Conservation (phyloP, 2,329 filamentous ascomycete genomes). For the Gyromitra esculenta region DNA sequence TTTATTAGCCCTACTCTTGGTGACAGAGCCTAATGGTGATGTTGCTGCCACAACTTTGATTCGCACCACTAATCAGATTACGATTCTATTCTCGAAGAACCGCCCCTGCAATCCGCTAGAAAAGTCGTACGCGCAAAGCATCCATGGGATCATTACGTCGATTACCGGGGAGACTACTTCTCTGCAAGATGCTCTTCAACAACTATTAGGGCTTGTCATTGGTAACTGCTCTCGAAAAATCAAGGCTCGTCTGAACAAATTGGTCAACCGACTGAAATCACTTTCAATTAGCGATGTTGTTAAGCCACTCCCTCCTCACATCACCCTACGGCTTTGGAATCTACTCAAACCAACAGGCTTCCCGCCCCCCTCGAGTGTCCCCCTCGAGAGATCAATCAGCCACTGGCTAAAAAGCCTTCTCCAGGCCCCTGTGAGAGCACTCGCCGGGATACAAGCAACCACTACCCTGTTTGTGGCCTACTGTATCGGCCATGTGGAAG, state of each 20-base stretch:
- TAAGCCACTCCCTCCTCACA: slow-evolving; percentile 12
- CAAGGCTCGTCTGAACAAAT: slow-evolving; percentile 16
- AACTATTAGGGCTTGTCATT: not conserved
- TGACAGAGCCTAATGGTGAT: slow-evolving; percentile 13
- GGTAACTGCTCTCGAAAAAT: slow-evolving; percentile 22
- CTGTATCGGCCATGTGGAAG: not conserved
- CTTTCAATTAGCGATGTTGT: slow-evolving; percentile 2
- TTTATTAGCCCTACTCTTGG: slow-evolving; percentile 10
- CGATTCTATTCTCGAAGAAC: slow-evolving; percentile 12
- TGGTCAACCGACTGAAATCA: slow-evolving; percentile 21
- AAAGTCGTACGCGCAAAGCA: not conserved
- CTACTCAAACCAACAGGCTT: not conserved
- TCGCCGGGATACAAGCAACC: not conserved
- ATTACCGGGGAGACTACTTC: not conserved
- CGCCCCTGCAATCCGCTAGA: slow-evolving; percentile 9
- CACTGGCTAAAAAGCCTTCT: not conserved
- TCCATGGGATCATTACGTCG: slow-evolving; percentile 10
- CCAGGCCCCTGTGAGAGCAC: not conserved
- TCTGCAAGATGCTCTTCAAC: not conserved
- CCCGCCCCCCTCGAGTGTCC: not conserved
- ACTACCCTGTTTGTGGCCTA: slow-evolving; percentile 8
- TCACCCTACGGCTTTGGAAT: not conserved
- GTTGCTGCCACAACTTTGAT: slow-evolving; percentile 16
- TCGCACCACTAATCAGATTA: not conserved
- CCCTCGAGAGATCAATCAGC: slow-evolving; percentile 3